phyloP scores from a whole-genome alignment of 176 grass and related monocot genomes.

The Elaeis guineensis region DNA sequence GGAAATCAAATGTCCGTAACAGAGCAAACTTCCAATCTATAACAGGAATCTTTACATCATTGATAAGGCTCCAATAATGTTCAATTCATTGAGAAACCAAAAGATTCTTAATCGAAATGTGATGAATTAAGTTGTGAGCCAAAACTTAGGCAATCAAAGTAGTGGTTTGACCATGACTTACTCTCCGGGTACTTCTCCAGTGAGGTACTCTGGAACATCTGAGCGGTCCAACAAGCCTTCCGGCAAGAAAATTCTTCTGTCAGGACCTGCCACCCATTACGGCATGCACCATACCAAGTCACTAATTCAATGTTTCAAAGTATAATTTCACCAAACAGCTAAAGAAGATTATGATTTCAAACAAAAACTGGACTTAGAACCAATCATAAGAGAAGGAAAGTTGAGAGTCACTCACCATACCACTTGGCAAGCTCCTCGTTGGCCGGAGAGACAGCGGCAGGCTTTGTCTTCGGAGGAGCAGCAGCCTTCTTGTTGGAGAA shows the following conservation, averaged over 20 bases:
- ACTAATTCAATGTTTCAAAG: background rate
- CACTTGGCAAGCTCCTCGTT: constrained; percentile 89
- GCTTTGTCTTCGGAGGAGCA: constrained; percentile 44
- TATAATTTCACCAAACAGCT: background rate
- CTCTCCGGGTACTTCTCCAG: constrained; percentile 89
- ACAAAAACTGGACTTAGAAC: too few relatives aligned
- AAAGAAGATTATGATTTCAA: too few relatives aligned
- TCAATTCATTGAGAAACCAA: too few relatives aligned
- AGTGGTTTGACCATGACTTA: constrained; percentile 29
- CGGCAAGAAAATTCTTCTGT: constrained; percentile 89
- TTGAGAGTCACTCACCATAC: constrained; percentile 49
- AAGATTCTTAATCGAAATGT: too few relatives aligned
- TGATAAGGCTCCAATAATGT: too few relatives aligned
- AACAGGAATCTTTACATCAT: too few relatives aligned
- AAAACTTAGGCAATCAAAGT: too few relatives aligned
- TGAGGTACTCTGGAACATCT: constrained; percentile 89
- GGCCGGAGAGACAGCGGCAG: constrained; percentile 13
- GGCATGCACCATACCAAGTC: too few relatives aligned
- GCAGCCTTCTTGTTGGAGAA: constrained; percentile 55
- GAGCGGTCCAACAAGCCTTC: constrained; percentile 81
- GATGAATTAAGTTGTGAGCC: too few relatives aligned
- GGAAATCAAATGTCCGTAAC: too few relatives aligned
- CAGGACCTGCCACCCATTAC: constrained; percentile 35
- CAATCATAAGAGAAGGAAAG: too few relatives aligned
- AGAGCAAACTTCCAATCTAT: too few relatives aligned